phyloP scores from a whole-genome alignment of 208 protist species.

The Vickermania spadyakhi region DNA sequence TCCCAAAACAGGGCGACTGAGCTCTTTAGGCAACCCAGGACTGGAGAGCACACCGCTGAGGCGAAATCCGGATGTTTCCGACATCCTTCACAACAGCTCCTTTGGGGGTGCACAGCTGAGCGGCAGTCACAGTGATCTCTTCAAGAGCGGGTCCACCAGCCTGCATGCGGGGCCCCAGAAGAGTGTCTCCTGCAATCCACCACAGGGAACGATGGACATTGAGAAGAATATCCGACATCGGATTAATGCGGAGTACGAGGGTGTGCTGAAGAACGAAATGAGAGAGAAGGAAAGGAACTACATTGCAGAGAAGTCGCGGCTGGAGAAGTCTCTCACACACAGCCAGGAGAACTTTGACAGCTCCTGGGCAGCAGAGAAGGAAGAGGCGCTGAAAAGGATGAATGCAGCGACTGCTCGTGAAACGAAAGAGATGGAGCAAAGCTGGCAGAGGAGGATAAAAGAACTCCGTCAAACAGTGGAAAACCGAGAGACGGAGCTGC shows the following conservation, averaged over 20 bases:
- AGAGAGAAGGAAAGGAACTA: constrained; percentile 26
- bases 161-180: not conserved
- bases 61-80: constrained; percentile 11
- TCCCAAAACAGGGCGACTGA: too few relatives aligned
- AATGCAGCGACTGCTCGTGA: constrained; percentile 10
- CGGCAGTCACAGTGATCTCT: constrained; percentile 2
- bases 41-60: too few relatives aligned
- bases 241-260: constrained; percentile 42
- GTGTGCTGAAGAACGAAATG: constrained; percentile 19
- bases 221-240: constrained; percentile 41
- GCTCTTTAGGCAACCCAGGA: too few relatives aligned
- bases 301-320: constrained; percentile 9
- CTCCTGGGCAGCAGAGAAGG: constrained; percentile 15
- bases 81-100: constrained; percentile 4
- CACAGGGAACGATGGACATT: constrained; percentile 13
- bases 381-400: constrained; percentile 7
- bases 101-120: not conserved
- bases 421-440: constrained; percentile 27
- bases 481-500: constrained; percentile 4
- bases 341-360: constrained; percentile 16
- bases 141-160: not conserved
- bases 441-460: constrained; percentile 7
- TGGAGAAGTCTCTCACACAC: constrained; percentile 11
- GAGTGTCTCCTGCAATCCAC: not conserved
- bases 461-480: constrained; percentile 7